Percentiles rank a stretch among this genome's conserved stretches.
phyloP scores from a whole-genome alignment of 306 rosid species.

The Malus domestica region DNA sequence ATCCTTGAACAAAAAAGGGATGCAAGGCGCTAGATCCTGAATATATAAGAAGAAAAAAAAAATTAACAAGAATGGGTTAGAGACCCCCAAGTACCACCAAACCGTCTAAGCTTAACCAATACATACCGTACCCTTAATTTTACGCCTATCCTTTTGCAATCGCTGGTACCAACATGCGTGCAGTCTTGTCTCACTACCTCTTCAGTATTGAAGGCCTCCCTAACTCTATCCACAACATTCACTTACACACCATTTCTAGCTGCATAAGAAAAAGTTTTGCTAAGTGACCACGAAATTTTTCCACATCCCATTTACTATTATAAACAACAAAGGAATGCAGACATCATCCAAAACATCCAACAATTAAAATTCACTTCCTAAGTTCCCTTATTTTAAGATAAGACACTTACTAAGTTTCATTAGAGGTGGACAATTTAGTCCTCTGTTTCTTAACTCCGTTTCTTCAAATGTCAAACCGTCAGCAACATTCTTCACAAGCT shows the following conservation, averaged over 20 bases:
- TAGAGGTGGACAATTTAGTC: slow-evolving; percentile 53
- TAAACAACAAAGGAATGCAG: neutral
- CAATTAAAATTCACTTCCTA: neutral
- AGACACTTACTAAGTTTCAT: slow-evolving; percentile 79
- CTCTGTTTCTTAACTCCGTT: slow-evolving; percentile 56
- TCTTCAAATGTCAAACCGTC: too few species aligned
- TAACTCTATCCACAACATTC: slow-evolving; percentile 64
- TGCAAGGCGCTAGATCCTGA: slow-evolving; percentile 82
- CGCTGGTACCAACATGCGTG: slow-evolving; percentile 61
- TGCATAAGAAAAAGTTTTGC: slow-evolving; percentile 19
- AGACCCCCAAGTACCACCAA: neutral
- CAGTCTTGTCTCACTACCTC: slow-evolving; percentile 90
- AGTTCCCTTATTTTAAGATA: neutral
- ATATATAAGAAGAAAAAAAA: neutral
- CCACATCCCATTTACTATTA: neutral
- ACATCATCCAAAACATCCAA: neutral
- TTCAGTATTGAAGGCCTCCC: slow-evolving; percentile 61
- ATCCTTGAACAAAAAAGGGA: slow-evolving; percentile 81
- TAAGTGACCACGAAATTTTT: neutral
- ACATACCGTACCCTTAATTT: slow-evolving; percentile 56
- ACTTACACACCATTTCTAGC: slow-evolving; percentile 93
- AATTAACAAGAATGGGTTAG: neutral
- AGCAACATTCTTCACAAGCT: too few species aligned
- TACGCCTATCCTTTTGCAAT: slow-evolving; percentile 81
- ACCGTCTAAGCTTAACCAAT: neutral